These are phyloP conservation scores for Dendrobium nobile DNA, from an alignment of 106 monocot species.

Conservation along the genomic window DNA sequence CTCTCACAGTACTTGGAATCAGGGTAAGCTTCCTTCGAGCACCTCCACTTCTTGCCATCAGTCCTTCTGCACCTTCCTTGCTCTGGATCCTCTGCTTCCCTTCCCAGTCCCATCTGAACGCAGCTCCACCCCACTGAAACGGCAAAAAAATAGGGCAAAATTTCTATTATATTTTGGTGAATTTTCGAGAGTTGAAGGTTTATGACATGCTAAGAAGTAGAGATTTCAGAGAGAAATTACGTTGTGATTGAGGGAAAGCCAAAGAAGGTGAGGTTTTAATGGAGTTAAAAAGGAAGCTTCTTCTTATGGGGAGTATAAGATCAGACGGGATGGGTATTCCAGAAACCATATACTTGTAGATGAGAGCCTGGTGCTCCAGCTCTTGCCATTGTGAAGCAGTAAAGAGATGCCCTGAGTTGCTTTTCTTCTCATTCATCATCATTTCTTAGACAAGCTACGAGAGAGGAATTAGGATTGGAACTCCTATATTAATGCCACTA, in stretches of 20 bases:
- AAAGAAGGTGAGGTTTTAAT: not conserved
- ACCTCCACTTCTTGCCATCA: constrained; percentile 15
- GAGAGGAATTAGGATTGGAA: not conserved
- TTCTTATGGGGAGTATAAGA: constrained; percentile 64
- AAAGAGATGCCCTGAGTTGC: constrained; percentile 45
- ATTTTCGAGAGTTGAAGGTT: no score
- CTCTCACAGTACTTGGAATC: constrained; percentile 90
- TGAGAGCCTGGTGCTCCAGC: constrained; percentile 89
- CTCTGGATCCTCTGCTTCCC: constrained; percentile 28
- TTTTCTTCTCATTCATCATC: not conserved
- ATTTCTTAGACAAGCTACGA: not conserved
- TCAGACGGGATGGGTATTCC: constrained; percentile 83
- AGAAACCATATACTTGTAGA: constrained; percentile 89
- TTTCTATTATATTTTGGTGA: no score
- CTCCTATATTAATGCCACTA: not conserved
- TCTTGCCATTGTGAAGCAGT: constrained; percentile 91
- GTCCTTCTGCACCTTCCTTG: constrained; percentile 86
- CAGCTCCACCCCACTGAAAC: constrained; percentile 51
- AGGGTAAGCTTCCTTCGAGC: constrained; percentile 67
- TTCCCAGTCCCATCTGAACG: constrained; percentile 40
- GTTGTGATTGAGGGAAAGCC: constrained; percentile 43
- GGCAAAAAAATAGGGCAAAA: constrained; percentile 4
- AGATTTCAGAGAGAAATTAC: constrained; percentile 18
- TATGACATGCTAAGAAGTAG: not conserved
- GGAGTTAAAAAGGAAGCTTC: constrained; percentile 53